Percentiles rank a stretch among this genome's conserved stretches.
phyloP scores from a whole-genome alignment of 2,329 filamentous ascomycete species.

The Fusarium albosuccineum region DNA sequence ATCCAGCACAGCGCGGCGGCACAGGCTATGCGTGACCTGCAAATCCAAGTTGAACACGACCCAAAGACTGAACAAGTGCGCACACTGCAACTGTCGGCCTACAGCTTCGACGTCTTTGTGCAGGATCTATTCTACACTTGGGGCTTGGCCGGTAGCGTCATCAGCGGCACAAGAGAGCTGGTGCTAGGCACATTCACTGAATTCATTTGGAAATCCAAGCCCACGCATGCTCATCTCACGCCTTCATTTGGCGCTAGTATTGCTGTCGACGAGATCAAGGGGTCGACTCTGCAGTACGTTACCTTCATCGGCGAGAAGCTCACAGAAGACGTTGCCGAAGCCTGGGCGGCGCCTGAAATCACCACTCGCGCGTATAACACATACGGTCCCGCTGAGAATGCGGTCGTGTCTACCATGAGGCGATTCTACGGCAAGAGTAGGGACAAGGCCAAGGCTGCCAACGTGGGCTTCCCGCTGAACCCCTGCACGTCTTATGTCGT shows the following conservation, averaged over 20 bases:
- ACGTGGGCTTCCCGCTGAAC: constrained; percentile 20
- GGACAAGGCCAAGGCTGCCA: constrained; percentile 26
- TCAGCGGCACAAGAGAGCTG: constrained; percentile 23
- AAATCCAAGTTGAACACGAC: constrained; percentile 28
- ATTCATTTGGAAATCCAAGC: constrained; percentile 28
- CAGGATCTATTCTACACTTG: constrained; percentile 30
- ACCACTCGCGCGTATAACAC: constrained; percentile 31
- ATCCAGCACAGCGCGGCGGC: constrained; percentile 25
- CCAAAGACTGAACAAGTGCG: constrained; percentile 18
- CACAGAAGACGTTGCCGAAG: constrained; percentile 26
- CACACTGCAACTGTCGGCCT: constrained; percentile 19
- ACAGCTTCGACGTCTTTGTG: constrained; percentile 33
- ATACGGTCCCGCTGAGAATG: constrained; percentile 23
- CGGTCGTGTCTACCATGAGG: constrained; percentile 27
- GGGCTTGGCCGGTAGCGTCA: constrained; percentile 17
- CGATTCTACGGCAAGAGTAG: constrained; percentile 23
- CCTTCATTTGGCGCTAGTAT: constrained; percentile 32
- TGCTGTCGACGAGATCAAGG: constrained; percentile 19
- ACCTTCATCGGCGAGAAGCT: constrained; percentile 29
- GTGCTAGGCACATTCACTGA: constrained; percentile 26
- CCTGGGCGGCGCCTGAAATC: constrained; percentile 20
- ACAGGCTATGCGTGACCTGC: constrained; percentile 24
- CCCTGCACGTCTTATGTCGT: constrained; percentile 29
- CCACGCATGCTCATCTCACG: constrained; percentile 26
- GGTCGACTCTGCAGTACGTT: constrained; percentile 23